Conservation (phyloP, 1,284 basidiomycete genomes). For the Pyrrhoderma noxium region DNA sequence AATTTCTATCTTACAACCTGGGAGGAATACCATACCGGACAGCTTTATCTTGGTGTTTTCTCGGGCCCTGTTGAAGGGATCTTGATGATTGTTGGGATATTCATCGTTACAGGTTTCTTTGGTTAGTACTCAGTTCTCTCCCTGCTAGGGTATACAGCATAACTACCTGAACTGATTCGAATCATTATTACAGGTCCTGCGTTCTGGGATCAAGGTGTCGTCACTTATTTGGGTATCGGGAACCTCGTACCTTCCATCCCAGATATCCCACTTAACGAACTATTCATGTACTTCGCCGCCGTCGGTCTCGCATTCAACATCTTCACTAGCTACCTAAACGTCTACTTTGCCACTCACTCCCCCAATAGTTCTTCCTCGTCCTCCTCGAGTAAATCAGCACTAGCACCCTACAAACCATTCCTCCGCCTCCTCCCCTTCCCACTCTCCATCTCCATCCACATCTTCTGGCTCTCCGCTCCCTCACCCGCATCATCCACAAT, state of each 20-base stretch:
- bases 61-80: slow-evolving; percentile 97
- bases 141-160: background rate
- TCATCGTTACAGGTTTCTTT: slow-evolving; percentile 67
- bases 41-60: slow-evolving; percentile 86
- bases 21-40: slow-evolving; percentile 96
- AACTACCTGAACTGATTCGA: background rate
- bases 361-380: slow-evolving; percentile 53
- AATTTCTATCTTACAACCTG: slow-evolving; percentile 97
- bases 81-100: slow-evolving; percentile 77
- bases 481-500: slow-evolving; percentile 50
- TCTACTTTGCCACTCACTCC: slow-evolving; percentile 45
- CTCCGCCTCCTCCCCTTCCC: slow-evolving; percentile 77
- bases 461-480: slow-evolving; percentile 75
- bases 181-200: slow-evolving; percentile 44
- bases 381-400: slow-evolving; percentile 22
- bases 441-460: slow-evolving; percentile 59
- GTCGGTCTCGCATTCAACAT: slow-evolving; percentile 82
- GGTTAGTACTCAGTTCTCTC: slow-evolving; percentile 37
- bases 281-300: slow-evolving; percentile 79
- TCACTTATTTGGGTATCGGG: slow-evolving; percentile 55
- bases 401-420: slow-evolving; percentile 47
- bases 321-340: slow-evolving; percentile 71
- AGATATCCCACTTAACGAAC: slow-evolving; percentile 75
- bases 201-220: slow-evolving; percentile 79
- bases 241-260: slow-evolving; percentile 48